Evolutionary conservation across 768 basidiomycete species (phyloP).

Genomic region (Suillus clintonianus): DNA sequence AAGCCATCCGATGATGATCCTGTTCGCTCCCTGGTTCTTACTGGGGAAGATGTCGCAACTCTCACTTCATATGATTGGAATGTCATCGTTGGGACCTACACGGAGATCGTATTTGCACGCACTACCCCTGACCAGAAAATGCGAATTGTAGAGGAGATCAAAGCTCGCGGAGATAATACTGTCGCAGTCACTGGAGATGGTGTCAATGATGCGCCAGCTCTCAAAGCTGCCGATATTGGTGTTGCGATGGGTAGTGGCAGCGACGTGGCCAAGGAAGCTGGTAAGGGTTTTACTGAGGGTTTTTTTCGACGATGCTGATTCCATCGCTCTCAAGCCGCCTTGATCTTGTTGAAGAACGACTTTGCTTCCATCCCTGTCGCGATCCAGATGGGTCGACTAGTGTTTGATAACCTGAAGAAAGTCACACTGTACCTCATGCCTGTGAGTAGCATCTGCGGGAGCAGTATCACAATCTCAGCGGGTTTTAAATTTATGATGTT

Average conservation of each 20-base stretch:
- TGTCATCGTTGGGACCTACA: constrained; percentile 28
- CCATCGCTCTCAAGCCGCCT: constrained; percentile 20
- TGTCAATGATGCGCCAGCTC: constrained; percentile 43
- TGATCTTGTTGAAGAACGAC: constrained; percentile 52
- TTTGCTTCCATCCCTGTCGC: constrained; percentile 52
- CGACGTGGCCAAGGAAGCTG: constrained; percentile 48
- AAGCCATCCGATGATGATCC: constrained; percentile 36
- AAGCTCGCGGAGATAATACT: constrained; percentile 38
- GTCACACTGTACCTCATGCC: constrained; percentile 37
- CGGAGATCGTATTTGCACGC: constrained; percentile 46
- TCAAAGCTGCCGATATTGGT: constrained; percentile 50
- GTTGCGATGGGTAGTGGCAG: constrained; percentile 42
- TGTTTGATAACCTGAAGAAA: constrained; percentile 54
- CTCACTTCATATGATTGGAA: constrained; percentile 36
- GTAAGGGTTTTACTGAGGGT: constrained; percentile 31
- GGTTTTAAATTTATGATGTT: constrained; percentile 1
- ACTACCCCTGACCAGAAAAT: constrained; percentile 53
- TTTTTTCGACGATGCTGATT: not conserved
- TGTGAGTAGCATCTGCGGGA: constrained; percentile 10
- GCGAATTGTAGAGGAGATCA: constrained; percentile 49
- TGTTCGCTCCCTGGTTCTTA: constrained; percentile 36
- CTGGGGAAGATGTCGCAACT: constrained; percentile 37
- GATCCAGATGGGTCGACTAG: constrained; percentile 50
- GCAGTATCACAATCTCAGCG: not conserved
- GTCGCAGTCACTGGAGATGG: constrained; percentile 54